Percentiles rank a stretch among this genome's conserved stretches.
phyloP scores from a whole-genome alignment of 1,139 yeast species.

The Yamadazyma diddensiae region DNA sequence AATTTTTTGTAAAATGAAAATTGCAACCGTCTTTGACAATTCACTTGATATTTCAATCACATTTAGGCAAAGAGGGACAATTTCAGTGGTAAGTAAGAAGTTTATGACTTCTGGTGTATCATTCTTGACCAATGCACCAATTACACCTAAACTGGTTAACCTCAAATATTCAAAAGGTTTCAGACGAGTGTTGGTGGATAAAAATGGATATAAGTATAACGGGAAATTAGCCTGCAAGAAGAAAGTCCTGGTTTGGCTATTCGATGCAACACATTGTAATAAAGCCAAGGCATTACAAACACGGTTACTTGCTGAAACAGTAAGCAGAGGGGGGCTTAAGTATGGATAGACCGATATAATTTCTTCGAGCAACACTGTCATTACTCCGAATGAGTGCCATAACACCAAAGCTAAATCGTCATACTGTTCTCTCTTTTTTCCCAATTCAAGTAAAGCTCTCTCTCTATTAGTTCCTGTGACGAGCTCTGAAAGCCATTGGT shows the following conservation, averaged over 20 bases:
- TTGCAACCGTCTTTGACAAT: slow-evolving; percentile 92
- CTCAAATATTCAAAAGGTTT: slow-evolving; percentile 92
- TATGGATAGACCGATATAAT: slow-evolving; percentile 87
- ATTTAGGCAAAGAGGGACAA: slow-evolving; percentile 88
- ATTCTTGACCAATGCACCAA: slow-evolving; percentile 94
- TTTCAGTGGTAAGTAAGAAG: slow-evolving; percentile 87
- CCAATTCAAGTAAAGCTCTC: slow-evolving; percentile 85
- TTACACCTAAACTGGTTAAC: slow-evolving; percentile 89
- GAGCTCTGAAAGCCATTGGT: slow-evolving; percentile 85
- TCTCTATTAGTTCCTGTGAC: slow-evolving; percentile 90
- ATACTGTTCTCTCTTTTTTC: slow-evolving; percentile 91
- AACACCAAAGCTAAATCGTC: slow-evolving; percentile 89
- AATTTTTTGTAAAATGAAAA: slow-evolving; percentile 89
- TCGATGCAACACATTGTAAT: slow-evolving; percentile 95
- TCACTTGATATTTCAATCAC: slow-evolving; percentile 97
- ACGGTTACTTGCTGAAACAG: slow-evolving; percentile 85
- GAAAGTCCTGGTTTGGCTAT: slow-evolving; percentile 80
- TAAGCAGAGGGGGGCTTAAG: slow-evolving; percentile 80
- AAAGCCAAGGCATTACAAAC: slow-evolving; percentile 95
- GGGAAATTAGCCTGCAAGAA: slow-evolving; percentile 91
- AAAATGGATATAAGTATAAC: slow-evolving; percentile 85
- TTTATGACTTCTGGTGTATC: slow-evolving; percentile 95
- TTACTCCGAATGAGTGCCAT: slow-evolving; percentile 96
- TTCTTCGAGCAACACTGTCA: slow-evolving; percentile 88
- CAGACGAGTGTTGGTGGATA: slow-evolving; percentile 87